Conservation (phyloP, 495 filamentous ascomycete species). For the Penicillium soppii region DNA sequence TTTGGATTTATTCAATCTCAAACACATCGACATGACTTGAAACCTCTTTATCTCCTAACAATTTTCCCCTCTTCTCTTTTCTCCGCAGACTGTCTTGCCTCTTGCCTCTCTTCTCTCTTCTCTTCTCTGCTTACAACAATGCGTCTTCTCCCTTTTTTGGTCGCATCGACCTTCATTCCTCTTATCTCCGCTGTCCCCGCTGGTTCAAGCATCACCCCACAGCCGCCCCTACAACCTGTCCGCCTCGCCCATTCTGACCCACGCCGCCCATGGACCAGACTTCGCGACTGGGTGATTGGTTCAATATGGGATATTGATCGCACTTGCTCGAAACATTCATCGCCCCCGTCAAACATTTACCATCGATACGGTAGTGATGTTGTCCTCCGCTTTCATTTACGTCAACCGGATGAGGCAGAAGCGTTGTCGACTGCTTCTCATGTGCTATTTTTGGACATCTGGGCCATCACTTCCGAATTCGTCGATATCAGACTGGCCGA, state of each 20-base stretch:
- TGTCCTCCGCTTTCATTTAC: slow-evolving; percentile 84
- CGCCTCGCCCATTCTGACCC: slow-evolving; percentile 32
- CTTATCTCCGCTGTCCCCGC: slow-evolving; percentile 39
- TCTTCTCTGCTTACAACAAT: slow-evolving; percentile 5
- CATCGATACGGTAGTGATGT: slow-evolving; percentile 76
- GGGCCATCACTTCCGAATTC: slow-evolving; percentile 78
- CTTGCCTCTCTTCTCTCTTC: slow-evolving; percentile 8
- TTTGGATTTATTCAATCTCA: not conserved
- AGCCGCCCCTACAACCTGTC: slow-evolving; percentile 37
- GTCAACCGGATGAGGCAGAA: slow-evolving; percentile 64
- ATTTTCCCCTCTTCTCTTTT: not conserved
- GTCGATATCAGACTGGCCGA: slow-evolving; percentile 84
- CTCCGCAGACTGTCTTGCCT: slow-evolving; percentile 6
- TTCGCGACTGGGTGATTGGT: slow-evolving; percentile 66
- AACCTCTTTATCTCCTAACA: not conserved
- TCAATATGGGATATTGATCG: slow-evolving; percentile 56
- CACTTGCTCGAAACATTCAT: slow-evolving; percentile 22
- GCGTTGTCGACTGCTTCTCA: slow-evolving; percentile 72
- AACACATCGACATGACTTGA: slow-evolving; percentile 5
- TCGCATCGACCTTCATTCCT: slow-evolving; percentile 24
- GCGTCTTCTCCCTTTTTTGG: slow-evolving; percentile 26
- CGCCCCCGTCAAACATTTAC: slow-evolving; percentile 49
- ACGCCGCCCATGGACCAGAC: slow-evolving; percentile 46
- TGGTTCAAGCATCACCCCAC: slow-evolving; percentile 42
- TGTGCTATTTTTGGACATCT: slow-evolving; percentile 82